A percentile compares a stretch with the other conserved stretches of the same genome.
Evolutionary conservation across 768 basidiomycete species (phyloP).

Genomic region (Podaxis mareebaensis): DNA sequence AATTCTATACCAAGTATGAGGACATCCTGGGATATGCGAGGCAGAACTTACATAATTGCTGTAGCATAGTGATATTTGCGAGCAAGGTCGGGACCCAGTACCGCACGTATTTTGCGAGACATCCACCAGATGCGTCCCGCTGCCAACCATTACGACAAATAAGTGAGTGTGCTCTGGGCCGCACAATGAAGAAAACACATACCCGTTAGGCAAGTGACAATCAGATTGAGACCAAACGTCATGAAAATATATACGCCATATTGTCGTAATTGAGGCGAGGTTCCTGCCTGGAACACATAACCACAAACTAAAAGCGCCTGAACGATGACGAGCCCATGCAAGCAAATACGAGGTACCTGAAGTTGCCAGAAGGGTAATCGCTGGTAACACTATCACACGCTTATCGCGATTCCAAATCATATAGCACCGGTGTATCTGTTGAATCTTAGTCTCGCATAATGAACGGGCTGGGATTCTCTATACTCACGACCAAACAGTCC

Average conservation of each 20-base stretch:
- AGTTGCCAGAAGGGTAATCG: not conserved
- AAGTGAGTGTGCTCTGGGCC: not conserved
- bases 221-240: constrained; percentile 34
- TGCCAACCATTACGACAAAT: not conserved
- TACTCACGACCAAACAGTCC: constrained; percentile 6
- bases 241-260: constrained; percentile 34
- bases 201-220: constrained; percentile 36
- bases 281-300: not conserved
- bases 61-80: not conserved
- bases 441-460: not conserved
- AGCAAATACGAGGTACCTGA: not conserved
- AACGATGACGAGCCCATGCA: not conserved
- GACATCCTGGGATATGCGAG: not conserved
- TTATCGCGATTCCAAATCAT: constrained; percentile 13
- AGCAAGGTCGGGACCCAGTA: not conserved
- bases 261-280: constrained; percentile 19
- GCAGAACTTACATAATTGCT: not conserved
- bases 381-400: constrained; percentile 7
- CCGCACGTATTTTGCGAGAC: not conserved
- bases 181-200: not conserved
- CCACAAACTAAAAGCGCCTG: not conserved
- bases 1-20: not conserved
- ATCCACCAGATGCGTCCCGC: constrained; percentile 7
- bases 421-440: constrained; percentile 13
- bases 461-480: no score